phyloP scores from a whole-genome alignment of 768 basidiomycete species.

The Mrakia gelida region DNA sequence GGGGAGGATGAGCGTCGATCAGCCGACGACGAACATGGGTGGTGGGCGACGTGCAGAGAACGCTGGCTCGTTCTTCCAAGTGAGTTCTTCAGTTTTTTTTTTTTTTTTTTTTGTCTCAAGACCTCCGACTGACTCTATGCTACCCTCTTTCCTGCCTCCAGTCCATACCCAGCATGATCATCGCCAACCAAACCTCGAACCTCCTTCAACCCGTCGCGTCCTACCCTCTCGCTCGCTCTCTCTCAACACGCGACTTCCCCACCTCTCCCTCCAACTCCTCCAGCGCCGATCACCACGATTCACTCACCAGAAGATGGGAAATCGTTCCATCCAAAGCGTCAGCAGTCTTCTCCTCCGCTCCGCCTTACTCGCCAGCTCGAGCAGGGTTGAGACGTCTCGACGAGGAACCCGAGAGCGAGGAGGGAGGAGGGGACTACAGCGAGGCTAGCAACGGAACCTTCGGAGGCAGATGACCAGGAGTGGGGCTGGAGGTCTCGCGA shows the following conservation, averaged over 20 bases:
- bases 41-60: not conserved
- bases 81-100: too few relatives aligned
- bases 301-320: too few relatives aligned
- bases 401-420: too few relatives aligned
- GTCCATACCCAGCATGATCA: slow-evolving; percentile 12
- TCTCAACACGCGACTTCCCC: not conserved
- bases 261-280: slow-evolving; percentile 1
- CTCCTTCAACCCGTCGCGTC: not conserved
- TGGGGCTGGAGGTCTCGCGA: too few relatives aligned
- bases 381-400: too few relatives aligned
- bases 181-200: not conserved
- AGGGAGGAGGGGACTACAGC: too few relatives aligned
- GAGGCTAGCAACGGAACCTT: too few relatives aligned
- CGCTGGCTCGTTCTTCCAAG: not conserved
- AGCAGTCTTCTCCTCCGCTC: too few relatives aligned
- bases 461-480: too few relatives aligned
- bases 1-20: not conserved
- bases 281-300: not conserved
- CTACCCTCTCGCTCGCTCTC: slow-evolving; percentile 7
- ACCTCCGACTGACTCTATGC: not conserved
- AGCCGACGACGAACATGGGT: not conserved
- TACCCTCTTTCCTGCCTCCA: not conserved
- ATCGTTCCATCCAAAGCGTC: too few relatives aligned
- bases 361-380: too few relatives aligned
- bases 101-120: not conserved